Percentiles rank a stretch among this genome's conserved stretches.
Conservation (phyloP, 2,329 filamentous ascomycete genomes). For the Diaporthe sp. region DNA sequence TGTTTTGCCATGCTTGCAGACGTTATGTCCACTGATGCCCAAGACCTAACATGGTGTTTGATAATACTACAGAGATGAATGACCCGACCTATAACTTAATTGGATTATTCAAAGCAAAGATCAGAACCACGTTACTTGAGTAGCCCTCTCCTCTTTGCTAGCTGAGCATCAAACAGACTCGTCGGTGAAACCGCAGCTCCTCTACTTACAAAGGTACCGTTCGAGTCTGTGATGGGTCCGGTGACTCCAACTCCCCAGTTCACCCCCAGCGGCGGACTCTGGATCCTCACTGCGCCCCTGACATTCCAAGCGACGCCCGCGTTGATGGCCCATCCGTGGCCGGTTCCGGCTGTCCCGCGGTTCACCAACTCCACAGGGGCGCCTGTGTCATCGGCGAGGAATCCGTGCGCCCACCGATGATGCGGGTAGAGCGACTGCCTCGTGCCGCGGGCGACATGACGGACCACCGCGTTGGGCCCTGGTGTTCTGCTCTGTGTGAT, state of each 20-base stretch:
- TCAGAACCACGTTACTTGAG: not conserved
- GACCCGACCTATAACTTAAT: not conserved
- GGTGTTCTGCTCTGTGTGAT: not conserved
- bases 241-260: not conserved
- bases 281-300: not conserved
- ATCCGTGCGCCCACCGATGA: not conserved
- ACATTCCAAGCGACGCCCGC: not conserved
- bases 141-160: not conserved
- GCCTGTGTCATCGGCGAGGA: not conserved
- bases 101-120: not conserved
- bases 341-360: not conserved
- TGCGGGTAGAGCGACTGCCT: not conserved
- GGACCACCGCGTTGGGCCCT: not conserved
- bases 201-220: not conserved
- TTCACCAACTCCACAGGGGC: not conserved
- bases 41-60: not conserved
- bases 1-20: too few relatives aligned
- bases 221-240: not conserved
- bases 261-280: not conserved
- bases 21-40: too few relatives aligned
- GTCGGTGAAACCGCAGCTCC: not conserved
- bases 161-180: slow-evolving; percentile 3
- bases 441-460: not conserved
- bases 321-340: not conserved
- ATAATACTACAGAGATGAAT: not conserved